phyloP scores from a whole-genome alignment of 2,329 filamentous ascomycete species.

The Thelonectria olida region DNA sequence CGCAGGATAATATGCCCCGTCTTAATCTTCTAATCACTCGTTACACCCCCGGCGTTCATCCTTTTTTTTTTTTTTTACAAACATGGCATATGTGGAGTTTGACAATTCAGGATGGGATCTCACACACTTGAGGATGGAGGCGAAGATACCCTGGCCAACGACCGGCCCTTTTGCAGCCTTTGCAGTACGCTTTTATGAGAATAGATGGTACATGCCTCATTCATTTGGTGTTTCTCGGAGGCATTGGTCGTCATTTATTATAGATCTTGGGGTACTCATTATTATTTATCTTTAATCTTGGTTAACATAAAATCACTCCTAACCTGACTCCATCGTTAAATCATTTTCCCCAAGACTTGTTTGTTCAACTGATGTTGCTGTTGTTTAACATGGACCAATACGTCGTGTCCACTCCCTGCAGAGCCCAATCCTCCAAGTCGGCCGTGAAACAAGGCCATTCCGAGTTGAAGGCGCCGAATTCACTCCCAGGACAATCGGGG shows the following conservation, averaged over 20 bases:
- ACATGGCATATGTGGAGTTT: constrained; percentile 32
- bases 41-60: constrained; percentile 25
- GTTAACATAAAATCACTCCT: background rate
- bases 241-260: background rate
- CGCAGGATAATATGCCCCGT: background rate
- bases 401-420: constrained; percentile 52
- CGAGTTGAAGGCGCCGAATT: constrained; percentile 6
- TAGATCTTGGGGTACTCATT: constrained; percentile 4
- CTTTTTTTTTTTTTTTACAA: constrained; percentile 18
- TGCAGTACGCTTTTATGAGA: constrained; percentile 8
- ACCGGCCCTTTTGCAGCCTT: constrained; percentile 36
- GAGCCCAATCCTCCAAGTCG: constrained; percentile 50
- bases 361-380: constrained; percentile 24
- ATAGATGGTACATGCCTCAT: constrained; percentile 7
- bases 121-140: constrained; percentile 30
- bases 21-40: constrained; percentile 19
- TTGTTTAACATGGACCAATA: constrained; percentile 46
- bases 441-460: constrained; percentile 40
- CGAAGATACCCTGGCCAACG: constrained; percentile 43
- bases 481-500: constrained; percentile 13
- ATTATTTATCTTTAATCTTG: background rate
- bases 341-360: too few species aligned
- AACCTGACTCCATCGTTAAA: too few species aligned
- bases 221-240: constrained; percentile 4
- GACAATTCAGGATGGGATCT: constrained; percentile 22